These are phyloP conservation scores for Kwoniella sp. DNA, from an alignment of 768 basidiomycete species.

Conservation along the genomic window DNA sequence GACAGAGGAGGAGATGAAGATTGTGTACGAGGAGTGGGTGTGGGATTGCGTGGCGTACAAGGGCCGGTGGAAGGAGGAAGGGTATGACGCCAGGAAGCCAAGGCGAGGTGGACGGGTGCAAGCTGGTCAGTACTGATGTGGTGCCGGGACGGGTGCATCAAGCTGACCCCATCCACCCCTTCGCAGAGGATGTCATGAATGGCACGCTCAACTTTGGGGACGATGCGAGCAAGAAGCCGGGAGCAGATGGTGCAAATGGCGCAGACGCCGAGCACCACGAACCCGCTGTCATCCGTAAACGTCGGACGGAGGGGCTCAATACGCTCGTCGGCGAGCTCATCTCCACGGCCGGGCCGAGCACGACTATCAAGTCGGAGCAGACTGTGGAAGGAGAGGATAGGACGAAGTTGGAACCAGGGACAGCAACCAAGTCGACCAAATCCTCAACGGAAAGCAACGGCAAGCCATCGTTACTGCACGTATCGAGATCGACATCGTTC, in stretches of 20 bases:
- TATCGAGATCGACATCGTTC: conserved; percentile 36
- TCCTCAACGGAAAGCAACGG: neutral
- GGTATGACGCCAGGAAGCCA: conserved; percentile 41
- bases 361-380: conserved; percentile 1
- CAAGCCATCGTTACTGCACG: conserved; percentile 35
- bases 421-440: neutral
- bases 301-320: conserved; percentile 24
- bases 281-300: conserved; percentile 39
- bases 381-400: no score
- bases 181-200: conserved; percentile 35
- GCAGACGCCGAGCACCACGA: conserved; percentile 19
- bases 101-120: conserved; percentile 22
- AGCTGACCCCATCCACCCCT: neutral
- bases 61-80: conserved; percentile 53
- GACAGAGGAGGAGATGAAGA: conserved; percentile 59
- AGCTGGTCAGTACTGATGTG: conserved; percentile 24
- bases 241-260: conserved; percentile 6
- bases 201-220: conserved; percentile 11
- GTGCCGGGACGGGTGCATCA: neutral
- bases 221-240: neutral
- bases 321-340: conserved; percentile 39
- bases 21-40: conserved; percentile 94
- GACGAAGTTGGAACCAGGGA: neutral
- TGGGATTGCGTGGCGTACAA: conserved; percentile 82
- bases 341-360: conserved; percentile 16